Percentiles rank a stretch among this genome's conserved stretches.
These are phyloP conservation scores for Cladosporium phlei DNA, from an alignment of 2,329 filamentous ascomycete genomes.

Conservation along the genomic window DNA sequence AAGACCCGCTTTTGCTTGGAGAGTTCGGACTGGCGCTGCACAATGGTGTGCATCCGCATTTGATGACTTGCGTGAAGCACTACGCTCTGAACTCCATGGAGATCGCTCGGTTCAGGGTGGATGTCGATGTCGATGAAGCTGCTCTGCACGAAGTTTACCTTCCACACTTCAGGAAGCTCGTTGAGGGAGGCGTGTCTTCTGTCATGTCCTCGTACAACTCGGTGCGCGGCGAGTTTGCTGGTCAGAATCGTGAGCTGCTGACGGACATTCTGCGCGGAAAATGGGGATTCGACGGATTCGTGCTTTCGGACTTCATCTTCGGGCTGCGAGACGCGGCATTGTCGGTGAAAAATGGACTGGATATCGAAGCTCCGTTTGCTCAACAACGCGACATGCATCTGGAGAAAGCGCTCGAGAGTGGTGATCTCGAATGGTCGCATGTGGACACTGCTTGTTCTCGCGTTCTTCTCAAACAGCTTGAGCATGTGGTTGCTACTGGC, in stretches of 20 bases:
- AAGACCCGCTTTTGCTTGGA: conserved; percentile 23
- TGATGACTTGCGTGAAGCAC: conserved; percentile 31
- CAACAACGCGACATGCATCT: conserved; percentile 12
- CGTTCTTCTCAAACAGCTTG: conserved; percentile 9
- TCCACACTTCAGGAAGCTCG: conserved; percentile 17
- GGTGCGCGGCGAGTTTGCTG: conserved; percentile 18
- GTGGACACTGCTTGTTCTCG: conserved; percentile 10
- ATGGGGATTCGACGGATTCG: conserved; percentile 18
- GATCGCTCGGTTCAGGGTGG: conserved; percentile 26
- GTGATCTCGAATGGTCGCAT: conserved; percentile 4
- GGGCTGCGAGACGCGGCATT: conserved; percentile 15
- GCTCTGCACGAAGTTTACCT: conserved; percentile 27
- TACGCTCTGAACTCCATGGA: conserved; percentile 31
- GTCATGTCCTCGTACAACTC: conserved; percentile 20
- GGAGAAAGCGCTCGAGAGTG: conserved; percentile 4
- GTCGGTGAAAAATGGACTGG: conserved; percentile 18
- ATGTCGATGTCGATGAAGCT: conserved; percentile 25
- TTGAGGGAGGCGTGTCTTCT: conserved; percentile 13
- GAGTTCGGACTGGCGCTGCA: conserved; percentile 25
- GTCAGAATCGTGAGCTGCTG: conserved; percentile 17
- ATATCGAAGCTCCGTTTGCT: conserved; percentile 18
- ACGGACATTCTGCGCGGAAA: conserved; percentile 16
- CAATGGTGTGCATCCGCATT: conserved; percentile 21
- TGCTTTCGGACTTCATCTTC: conserved; percentile 18
- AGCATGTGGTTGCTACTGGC: background rate